These are phyloP conservation scores for Aechmea fasciata DNA, from an alignment of 176 grass and related monocot species.

Conservation along the genomic window DNA sequence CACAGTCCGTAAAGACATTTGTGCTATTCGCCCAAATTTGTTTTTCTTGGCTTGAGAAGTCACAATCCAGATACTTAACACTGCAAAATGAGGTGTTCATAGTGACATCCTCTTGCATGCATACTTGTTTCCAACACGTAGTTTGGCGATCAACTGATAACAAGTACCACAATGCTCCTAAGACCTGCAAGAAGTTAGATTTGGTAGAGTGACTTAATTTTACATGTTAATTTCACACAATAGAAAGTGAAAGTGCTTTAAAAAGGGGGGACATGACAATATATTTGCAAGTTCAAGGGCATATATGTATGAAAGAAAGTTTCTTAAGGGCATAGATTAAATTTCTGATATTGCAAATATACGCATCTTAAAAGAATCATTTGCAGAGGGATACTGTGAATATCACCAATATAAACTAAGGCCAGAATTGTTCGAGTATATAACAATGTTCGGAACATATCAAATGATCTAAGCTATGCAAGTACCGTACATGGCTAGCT, in stretches of 20 bases:
- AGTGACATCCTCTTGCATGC: conserved; percentile 34
- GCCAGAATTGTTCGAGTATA: no score
- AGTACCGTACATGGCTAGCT: conserved; percentile 79
- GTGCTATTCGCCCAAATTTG: conserved; percentile 34
- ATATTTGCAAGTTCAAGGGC: neutral
- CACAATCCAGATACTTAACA: conserved; percentile 65
- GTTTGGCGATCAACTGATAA: conserved; percentile 79
- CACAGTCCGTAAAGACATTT: conserved; percentile 41
- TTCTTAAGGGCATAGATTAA: neutral
- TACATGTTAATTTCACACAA: neutral
- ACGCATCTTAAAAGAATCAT: no score
- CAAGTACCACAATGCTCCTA: conserved; percentile 85
- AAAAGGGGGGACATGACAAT: neutral
- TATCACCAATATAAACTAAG: no score
- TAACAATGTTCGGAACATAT: neutral
- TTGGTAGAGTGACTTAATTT: neutral
- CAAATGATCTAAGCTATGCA: neutral
- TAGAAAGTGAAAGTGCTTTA: neutral
- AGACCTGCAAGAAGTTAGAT: conserved; percentile 36
- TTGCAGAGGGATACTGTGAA: no score
- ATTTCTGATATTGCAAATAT: no score
- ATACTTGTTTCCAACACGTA: conserved; percentile 74
- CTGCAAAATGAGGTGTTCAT: conserved; percentile 6
- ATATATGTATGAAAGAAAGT: neutral
- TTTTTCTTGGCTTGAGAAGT: conserved; percentile 6